Base-by-base conservation (phyloP, 768 basidiomycete genomes). In the Boletus tomentosulus region DNA sequence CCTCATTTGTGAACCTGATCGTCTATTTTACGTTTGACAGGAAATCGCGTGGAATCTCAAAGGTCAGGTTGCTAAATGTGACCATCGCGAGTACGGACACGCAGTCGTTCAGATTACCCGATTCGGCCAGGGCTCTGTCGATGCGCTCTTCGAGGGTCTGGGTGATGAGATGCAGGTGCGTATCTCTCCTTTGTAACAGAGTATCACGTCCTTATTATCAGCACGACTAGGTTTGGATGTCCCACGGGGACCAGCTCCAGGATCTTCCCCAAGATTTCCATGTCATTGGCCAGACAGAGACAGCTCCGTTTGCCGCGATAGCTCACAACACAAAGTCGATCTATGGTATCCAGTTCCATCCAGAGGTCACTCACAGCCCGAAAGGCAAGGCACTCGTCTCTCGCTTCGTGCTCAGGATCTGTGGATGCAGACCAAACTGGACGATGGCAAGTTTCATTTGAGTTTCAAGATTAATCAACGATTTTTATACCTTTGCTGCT, bases 311-410 rank as follows among this genome's bases (percentile, higher is more conserved):
- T 66, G 95, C 95, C 11, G 95, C 95, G 2, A 83, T 98, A 57
- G 92, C 92, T 7, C 97, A 99, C 73, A 75, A 94, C 63, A 74
- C 83, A 6, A 94, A 91, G 63, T 85, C 89, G 1, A 78, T 97
- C 65, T 99, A 92, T 61, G 97, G 96, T 30, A 97, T 99, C 39
- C 97, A 99, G 65, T 99, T 98, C 76, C 97, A 99, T 67, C 93
- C 96, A 0, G 97, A 99, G 73, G 97, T 99, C 25, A 98, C 97
- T 0, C 96, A 99, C 68, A 91, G 90, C 25, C 85, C 84, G 8
- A 84, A 81, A 51, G 97, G 96, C 13, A 92, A 86, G 66, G 92
- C 92, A 66, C 83, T 99, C 52, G 89, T 99, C 54, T 82, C 83
- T 24, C 80, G 82, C 25, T 99, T 98, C 65, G 82, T 97, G 37